Evolutionary conservation across 1,139 yeast species (phyloP), one percentile per base, ranked within the genome.

Genomic region (Saccharomyces hybrid): DNA sequence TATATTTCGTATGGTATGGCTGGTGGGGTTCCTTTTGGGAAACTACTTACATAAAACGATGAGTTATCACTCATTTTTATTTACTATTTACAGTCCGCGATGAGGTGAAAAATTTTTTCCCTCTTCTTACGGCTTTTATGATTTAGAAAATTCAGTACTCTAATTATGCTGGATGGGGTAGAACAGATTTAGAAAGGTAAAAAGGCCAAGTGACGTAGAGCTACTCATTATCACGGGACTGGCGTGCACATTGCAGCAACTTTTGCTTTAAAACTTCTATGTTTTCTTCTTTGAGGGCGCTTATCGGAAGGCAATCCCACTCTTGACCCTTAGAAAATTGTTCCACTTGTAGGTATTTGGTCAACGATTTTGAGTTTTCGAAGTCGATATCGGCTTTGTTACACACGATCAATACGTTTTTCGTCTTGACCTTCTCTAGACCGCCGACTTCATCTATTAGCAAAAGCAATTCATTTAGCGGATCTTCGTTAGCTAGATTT

Each of bases 321-420:
- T 68, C 72, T 3, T 65, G 66, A 0, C 63, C 62, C 2, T 69
- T 69, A 38, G 81, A 79, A 61, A 72, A 81, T 1, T 70, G 63
- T 54, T 72, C 73, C 49, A 89, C 72, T 7, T 52, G 53, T 1
- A 52, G 51, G 61, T 73, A 89, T 51, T 74, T 79, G 5, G 28
- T 71, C 74, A 47, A 77, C 74, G 27, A 83, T n/a, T 50, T 54
- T 11, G 59, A 56, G 20, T 61, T 61, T 8, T 57, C 72, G 2
- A 72, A 77, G 46, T 77, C 80, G 28, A 88, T 66, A 68, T 93
- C 99, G 0, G 96, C 98, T 68, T 93, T 93, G 14, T 96, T 90
- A 14, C 95, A 96, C 20, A 90, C 88, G n/a, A 93, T 82, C 55
- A 91, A 74, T 1, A 86, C 80, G 51, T 74, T 77, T 65, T 89